These are phyloP conservation scores for Alopecurus myosuroides DNA, from an alignment of 176 grass and related monocot species.

Conservation along the genomic window DNA sequence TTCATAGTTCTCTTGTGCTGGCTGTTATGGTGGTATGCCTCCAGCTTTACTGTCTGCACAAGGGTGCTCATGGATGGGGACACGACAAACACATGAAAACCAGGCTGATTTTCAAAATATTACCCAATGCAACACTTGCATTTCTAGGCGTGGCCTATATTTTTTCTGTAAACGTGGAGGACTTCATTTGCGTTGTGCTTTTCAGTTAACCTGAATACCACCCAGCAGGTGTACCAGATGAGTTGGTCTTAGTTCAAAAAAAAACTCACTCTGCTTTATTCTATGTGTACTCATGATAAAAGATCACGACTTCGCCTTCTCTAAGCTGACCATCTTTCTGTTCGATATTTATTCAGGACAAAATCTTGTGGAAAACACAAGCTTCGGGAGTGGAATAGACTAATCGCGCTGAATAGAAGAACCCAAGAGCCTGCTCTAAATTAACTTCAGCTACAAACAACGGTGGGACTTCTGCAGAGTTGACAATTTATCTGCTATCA, in stretches of 20 bases:
- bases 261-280: neutral
- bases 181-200: neutral
- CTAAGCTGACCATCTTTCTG: neutral
- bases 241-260: neutral
- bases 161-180: neutral
- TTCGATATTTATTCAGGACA: constrained; percentile 19
- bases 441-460: constrained; percentile 3
- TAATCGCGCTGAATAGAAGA: constrained; percentile 7
- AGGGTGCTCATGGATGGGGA: neutral
- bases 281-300: neutral
- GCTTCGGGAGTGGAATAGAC: neutral
- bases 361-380: neutral
- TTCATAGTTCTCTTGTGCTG: neutral
- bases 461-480: constrained; percentile 8
- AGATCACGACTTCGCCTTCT: neutral
- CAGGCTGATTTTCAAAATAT: neutral
- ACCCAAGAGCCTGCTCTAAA: neutral
- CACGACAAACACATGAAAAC: neutral
- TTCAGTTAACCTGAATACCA: neutral
- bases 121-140: neutral
- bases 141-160: neutral
- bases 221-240: neutral
- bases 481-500: neutral
- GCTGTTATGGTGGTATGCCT: neutral
- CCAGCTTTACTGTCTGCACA: neutral